Evolutionary conservation across 176 grass and related monocot genomes (phyloP).

Genomic region (Musa schizocarpa): DNA sequence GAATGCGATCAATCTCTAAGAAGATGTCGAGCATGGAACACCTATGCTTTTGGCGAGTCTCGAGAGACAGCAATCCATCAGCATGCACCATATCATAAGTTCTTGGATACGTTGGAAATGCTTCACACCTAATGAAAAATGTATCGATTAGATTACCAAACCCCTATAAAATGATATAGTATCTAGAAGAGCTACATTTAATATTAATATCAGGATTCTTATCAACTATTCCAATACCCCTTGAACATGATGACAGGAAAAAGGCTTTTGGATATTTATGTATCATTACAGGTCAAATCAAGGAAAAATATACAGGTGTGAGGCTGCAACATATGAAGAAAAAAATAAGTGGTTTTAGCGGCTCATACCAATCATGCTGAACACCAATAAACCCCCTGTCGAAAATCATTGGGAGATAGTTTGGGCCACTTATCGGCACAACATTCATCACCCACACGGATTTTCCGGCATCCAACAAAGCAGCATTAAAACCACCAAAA

Average conservation of each 20-base stretch:
- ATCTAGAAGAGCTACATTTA: not conserved
- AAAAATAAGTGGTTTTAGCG: not conserved
- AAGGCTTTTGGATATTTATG: not conserved
- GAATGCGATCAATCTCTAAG: slow-evolving; percentile 90
- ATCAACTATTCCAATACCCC: not conserved
- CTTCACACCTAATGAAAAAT: slow-evolving; percentile 71
- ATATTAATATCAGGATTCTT: not conserved
- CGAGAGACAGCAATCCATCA: slow-evolving; percentile 80
- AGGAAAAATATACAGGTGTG: not conserved
- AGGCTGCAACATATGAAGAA: not conserved
- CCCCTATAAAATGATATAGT: not conserved
- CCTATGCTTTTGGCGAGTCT: slow-evolving; percentile 43
- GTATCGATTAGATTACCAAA: not conserved
- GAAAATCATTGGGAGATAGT: slow-evolving; percentile 80
- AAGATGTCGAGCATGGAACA: slow-evolving; percentile 86
- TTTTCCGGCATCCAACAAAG: slow-evolving; percentile 77
- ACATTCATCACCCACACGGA: slow-evolving; percentile 99
- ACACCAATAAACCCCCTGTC: slow-evolving; percentile 88
- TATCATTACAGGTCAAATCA: not conserved
- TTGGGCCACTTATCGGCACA: slow-evolving; percentile 60
- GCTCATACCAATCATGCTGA: slow-evolving; percentile 84
- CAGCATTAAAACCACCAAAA: slow-evolving; percentile 94
- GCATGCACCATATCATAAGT: slow-evolving; percentile 99
- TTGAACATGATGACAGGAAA: not conserved
- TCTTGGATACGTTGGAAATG: slow-evolving; percentile 95